A percentile compares a stretch with the other conserved stretches of the same genome.
Evolutionary conservation across 371 early-diverging fungal species (phyloP).

Genomic region (Smittium culicis): DNA sequence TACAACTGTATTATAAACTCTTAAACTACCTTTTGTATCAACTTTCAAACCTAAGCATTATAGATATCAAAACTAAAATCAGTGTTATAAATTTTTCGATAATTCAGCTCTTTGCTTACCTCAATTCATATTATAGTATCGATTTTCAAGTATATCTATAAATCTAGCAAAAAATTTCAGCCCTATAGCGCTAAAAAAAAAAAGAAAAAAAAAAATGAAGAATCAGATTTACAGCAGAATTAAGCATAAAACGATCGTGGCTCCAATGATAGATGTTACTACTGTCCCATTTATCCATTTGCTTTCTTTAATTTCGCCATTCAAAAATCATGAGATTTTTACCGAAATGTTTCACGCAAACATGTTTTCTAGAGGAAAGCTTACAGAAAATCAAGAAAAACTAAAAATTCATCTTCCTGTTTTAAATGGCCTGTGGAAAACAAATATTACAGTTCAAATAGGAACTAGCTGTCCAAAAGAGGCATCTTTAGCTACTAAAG

Average conservation of each 20-base stretch:
- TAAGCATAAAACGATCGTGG: constrained; percentile 39
- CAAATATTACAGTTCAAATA: constrained; percentile 26
- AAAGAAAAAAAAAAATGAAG: constrained; percentile 1
- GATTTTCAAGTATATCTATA: too few relatives aligned
- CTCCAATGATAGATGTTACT: constrained; percentile 70
- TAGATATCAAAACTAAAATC: too few relatives aligned
- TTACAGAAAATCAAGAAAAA: constrained; percentile 12
- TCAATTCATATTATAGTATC: neutral
- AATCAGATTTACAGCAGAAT: neutral
- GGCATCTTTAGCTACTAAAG: constrained; percentile 19
- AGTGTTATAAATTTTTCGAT: neutral
- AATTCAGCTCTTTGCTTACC: neutral
- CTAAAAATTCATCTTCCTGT: constrained; percentile 20
- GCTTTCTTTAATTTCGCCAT: constrained; percentile 46
- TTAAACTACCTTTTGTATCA: too few relatives aligned
- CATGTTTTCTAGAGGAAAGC: constrained; percentile 34
- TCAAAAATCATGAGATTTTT: constrained; percentile 44
- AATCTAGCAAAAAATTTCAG: too few relatives aligned
- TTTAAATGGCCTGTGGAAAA: constrained; percentile 19
- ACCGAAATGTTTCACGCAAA: constrained; percentile 67
- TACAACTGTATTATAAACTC: too few relatives aligned
- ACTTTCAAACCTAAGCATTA: too few relatives aligned
- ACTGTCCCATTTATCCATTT: constrained; percentile 53
- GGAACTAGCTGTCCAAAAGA: constrained; percentile 23
- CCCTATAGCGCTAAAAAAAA: neutral